Conservation (phyloP, 345 rosid genomes). For the Diplotaxis tenuifolia region DNA sequence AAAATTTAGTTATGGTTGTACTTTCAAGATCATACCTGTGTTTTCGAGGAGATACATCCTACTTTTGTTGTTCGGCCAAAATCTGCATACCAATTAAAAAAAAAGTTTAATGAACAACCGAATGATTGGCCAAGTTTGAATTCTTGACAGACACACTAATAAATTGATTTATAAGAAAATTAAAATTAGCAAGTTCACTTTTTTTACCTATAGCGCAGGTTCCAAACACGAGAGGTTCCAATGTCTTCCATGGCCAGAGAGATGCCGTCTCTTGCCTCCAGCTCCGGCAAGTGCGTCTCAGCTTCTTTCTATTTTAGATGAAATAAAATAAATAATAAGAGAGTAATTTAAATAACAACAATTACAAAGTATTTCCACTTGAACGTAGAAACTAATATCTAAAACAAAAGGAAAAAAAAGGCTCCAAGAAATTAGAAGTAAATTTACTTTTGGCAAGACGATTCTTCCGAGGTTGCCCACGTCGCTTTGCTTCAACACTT, state of each 20-base stretch:
- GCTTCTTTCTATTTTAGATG: constrained; percentile 73
- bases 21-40: constrained; percentile 53
- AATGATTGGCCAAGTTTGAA: neutral
- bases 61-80: constrained; percentile 99
- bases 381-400: neutral
- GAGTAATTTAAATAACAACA: neutral
- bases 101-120: neutral
- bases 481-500: constrained; percentile 97
- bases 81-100: constrained; percentile 59
- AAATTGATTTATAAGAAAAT: neutral
- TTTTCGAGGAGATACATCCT: constrained; percentile 99
- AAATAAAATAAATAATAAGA: neutral
- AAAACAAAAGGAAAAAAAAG: neutral
- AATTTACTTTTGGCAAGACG: constrained; percentile 77
- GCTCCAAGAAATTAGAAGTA: constrained; percentile 22
- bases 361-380: neutral
- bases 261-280: constrained; percentile 96
- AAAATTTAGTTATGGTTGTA: neutral
- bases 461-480: constrained; percentile 96
- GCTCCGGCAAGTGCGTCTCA: constrained; percentile 91
- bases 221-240: constrained; percentile 95
- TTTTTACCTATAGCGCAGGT: constrained; percentile 98
- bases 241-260: constrained; percentile 97
- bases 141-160: neutral
- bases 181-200: neutral